Base-by-base conservation (phyloP, 1,139 yeast genomes). In the Tardiomyces digboiensis region DNA sequence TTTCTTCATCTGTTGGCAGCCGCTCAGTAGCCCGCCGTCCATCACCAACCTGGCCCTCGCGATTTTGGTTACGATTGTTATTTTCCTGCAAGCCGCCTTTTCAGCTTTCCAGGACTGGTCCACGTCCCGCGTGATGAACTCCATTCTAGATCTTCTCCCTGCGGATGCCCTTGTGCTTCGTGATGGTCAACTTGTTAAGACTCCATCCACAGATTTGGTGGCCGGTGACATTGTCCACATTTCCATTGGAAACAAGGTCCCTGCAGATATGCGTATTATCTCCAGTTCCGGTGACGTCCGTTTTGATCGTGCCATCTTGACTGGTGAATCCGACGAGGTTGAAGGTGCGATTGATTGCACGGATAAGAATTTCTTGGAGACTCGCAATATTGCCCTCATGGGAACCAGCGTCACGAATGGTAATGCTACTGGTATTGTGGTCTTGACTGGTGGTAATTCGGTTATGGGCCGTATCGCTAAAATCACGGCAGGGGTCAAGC, bases 361-460 rank as follows among this genome's bases (percentile, higher is more conserved):
- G 12, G 65, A 59, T 22, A 51, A 53, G 2, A 71, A 71, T 49
- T 71, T 68, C 52, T 58, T 74, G 46, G 79, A 75, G 52, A 63
- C 72, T 39, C 53, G 57, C 29, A 66, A 71, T 59, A 74, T 84
- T 78, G 87, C 80, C 2, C 84, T 68, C 56, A 73, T 83, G 23
- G 82, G 91, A 1, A 76, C 87, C 1, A 68, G 79, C 16, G 89
- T 82, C 37, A 68, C 88, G 7, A 83, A 82, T 56, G 94, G 94
- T 48, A 74, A 93, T 58, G 91, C 85, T 21, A 66, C 72, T 8
- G 91, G 88, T 51, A 72, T 83, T 48, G 86, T 69, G 7, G 58
- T 65, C 14, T 68, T 76, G 19, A 82, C 89, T 18, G 93, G 88
- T 13, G 70, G 82, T 59, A 55, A 70, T 44, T 82, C 93, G 2